Evolutionary conservation across 495 filamentous ascomycete species (phyloP), one percentile per base, ranked within the genome.

Genomic region (Daldinia childiae): DNA sequence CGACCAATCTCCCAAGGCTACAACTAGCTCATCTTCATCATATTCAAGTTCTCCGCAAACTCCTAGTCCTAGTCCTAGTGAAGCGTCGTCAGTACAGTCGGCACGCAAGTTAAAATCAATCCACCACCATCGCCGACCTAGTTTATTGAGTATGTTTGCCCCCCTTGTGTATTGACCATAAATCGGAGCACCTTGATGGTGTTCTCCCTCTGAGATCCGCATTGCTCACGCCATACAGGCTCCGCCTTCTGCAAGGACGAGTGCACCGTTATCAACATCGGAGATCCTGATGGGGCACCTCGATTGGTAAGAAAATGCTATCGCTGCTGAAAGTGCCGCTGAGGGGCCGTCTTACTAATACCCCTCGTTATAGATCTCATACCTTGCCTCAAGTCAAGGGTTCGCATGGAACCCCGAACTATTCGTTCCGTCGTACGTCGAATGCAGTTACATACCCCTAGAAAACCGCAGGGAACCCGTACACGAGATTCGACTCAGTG

Each of bases 321-420:
- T 64, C 9, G 32, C 50, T 24, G 15, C 55, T 36, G 30, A 7
- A 15, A 21, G 30, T 19, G 6, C 32, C 43, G 3, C 41, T 17
- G 51, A 52, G 50, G 24, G 24, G 8, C 34, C 17, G 41, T 55
- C 54, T 62, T 43, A 68, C 58, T 62, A 48, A 64, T 58, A 34
- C 26, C 39, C 55, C 66, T 38, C 66, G 50, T 34, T 66, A 21
- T 62, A 91, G 89, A 90, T 92, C 64, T 90, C 89, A 8, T 92
- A 90, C 74, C 86, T 92, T 48, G 85, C 88, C 61, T 87, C 87
- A 4, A 89, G 85, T 66, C 90, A 92, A 77, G 90, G 90, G 51
- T 92, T 90, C 73, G 85, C 88, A 19, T 92, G 90, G 90, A 92
- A 91, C 77, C 89, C 89, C 78, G 86, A 88, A 70, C 83, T 87